A percentile compares a stretch with the other conserved stretches of the same genome.
phyloP scores from a whole-genome alignment of 1,284 basidiomycete genomes.

The Cutaneotrichosporon dermatis region DNA sequence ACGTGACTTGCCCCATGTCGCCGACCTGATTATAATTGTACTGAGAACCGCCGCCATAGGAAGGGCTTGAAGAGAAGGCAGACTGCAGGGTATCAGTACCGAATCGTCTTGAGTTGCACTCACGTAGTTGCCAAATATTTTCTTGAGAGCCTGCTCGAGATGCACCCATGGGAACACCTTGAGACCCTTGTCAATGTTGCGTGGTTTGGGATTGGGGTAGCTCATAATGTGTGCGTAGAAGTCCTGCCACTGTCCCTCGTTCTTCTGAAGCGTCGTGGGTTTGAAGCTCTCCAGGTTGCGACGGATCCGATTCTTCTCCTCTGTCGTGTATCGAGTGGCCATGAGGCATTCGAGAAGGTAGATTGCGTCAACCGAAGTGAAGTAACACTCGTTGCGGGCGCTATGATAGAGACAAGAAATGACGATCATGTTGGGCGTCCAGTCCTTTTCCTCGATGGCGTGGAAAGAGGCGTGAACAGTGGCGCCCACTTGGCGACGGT shows the following conservation, averaged over 20 bases:
- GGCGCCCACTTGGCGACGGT: slow-evolving; percentile 53
- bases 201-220: slow-evolving; percentile 85
- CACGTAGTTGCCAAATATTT: slow-evolving; percentile 93
- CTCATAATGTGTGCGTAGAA: slow-evolving; percentile 96
- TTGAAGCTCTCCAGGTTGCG: slow-evolving; percentile 88
- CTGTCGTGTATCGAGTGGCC: slow-evolving; percentile 76
- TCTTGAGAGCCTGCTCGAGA: slow-evolving; percentile 74
- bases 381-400: slow-evolving; percentile 71
- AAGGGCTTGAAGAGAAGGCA: background rate
- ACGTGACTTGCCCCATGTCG: background rate
- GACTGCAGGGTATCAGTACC: background rate
- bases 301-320: slow-evolving; percentile 94
- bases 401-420: slow-evolving; percentile 84
- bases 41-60: background rate
- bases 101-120: slow-evolving; percentile 41
- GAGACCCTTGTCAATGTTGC: slow-evolving; percentile 96
- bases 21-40: background rate
- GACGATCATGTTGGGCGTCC: slow-evolving; percentile 51
- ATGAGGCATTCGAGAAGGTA: slow-evolving; percentile 85
- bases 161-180: slow-evolving; percentile 94
- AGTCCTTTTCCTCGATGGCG: slow-evolving; percentile 50
- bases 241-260: slow-evolving; percentile 53
- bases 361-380: slow-evolving; percentile 93
- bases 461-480: slow-evolving; percentile 53
- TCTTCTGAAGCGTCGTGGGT: slow-evolving; percentile 86